A percentile compares a stretch with the other conserved stretches of the same genome.
These are phyloP conservation scores for Bruguiera sexangula DNA, from an alignment of 345 rosid species.

Conservation along the genomic window DNA sequence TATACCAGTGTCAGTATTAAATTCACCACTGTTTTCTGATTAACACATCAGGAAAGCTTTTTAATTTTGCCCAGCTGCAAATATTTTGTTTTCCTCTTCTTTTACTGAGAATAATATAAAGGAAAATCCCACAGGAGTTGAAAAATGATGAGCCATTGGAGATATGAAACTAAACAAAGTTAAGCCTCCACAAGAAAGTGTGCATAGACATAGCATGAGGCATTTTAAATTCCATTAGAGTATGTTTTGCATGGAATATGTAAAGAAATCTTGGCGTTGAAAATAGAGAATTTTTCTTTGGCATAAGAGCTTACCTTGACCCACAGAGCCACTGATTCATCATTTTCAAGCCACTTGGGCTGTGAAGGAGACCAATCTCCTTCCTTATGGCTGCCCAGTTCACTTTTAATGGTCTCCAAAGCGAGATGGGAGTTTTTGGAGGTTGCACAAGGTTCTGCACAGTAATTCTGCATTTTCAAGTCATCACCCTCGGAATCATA, in stretches of 20 bases:
- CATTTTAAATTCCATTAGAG: not conserved
- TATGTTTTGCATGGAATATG: not conserved
- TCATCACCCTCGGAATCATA: slow-evolving; percentile 52
- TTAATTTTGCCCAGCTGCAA: not conserved
- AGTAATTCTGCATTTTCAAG: slow-evolving; percentile 34
- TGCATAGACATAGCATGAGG: not conserved
- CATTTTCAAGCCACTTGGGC: slow-evolving; percentile 72
- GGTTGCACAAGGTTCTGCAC: slow-evolving; percentile 30
- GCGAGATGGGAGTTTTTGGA: slow-evolving; percentile 42
- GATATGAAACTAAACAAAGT: not conserved
- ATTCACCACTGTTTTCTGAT: slow-evolving; percentile 9
- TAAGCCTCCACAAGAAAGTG: slow-evolving; percentile 4
- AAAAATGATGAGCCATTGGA: not conserved
- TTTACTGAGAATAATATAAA: not conserved
- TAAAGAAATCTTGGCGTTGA: slow-evolving; percentile 2
- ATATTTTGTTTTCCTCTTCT: not conserved
- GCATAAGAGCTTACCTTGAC: slow-evolving; percentile 65
- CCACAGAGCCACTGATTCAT: slow-evolving; percentile 89
- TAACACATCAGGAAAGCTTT: not conserved
- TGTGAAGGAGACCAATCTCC: slow-evolving; percentile 57
- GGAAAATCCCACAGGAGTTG: not conserved
- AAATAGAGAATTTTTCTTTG: slow-evolving; percentile 2
- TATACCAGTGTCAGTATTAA: slow-evolving; percentile 12
- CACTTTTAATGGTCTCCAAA: slow-evolving; percentile 48
- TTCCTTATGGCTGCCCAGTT: slow-evolving; percentile 44